phyloP scores from a whole-genome alignment of 116 monocot genomes.

The Cymodocea nodosa region DNA sequence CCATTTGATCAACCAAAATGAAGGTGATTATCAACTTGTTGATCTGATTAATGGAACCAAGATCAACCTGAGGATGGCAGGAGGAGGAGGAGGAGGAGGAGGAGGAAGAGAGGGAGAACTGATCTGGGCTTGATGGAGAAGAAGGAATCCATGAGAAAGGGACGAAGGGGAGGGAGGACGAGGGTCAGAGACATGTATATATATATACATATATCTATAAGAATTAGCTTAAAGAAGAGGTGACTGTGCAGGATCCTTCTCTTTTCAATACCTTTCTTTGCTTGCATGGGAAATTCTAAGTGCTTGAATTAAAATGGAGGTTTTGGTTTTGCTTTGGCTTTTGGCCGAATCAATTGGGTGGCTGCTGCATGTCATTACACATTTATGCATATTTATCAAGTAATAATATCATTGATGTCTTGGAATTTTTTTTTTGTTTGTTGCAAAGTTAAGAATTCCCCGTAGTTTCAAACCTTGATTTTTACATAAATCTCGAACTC shows the following conservation, averaged over 20 bases:
- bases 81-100: constrained; percentile 30
- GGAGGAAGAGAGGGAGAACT: constrained; percentile 14
- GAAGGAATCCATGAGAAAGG: constrained; percentile 26
- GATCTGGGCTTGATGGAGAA: constrained; percentile 6
- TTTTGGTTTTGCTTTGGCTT: constrained; percentile 8
- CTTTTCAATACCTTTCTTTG: constrained; percentile 18
- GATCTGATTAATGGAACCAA: too few species aligned
- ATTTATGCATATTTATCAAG: not conserved
- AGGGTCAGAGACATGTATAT: not conserved
- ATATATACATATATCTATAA: too few species aligned
- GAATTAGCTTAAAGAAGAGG: not conserved
- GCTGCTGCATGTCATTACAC: not conserved
- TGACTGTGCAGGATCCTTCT: not conserved
- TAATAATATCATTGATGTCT: not conserved
- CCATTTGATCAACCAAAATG: not conserved
- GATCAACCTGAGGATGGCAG: constrained; percentile 52
- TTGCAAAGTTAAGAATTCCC: not conserved
- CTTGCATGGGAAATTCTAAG: constrained; percentile 8
- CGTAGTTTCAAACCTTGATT: too few species aligned
- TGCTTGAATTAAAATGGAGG: not conserved
- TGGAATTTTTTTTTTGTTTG: too few species aligned
- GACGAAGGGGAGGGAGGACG: not conserved
- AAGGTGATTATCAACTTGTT: not conserved
- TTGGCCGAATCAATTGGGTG: constrained; percentile 8
- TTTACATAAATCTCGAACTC: too few species aligned